These are phyloP conservation scores for Lactarius akahatsu DNA, from an alignment of 768 basidiomycete species.

Conservation along the genomic window DNA sequence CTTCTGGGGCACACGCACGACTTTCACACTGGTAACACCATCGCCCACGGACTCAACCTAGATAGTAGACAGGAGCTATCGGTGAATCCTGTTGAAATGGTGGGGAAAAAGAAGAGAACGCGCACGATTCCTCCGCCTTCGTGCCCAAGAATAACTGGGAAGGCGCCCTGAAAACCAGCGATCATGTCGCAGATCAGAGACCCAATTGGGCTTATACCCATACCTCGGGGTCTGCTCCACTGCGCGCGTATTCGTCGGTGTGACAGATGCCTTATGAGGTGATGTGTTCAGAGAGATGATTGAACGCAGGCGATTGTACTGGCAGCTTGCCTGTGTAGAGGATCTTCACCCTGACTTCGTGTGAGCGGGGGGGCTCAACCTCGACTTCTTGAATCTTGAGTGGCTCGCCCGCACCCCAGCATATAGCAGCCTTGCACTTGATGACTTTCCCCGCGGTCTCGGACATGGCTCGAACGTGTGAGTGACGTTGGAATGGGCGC, in stretches of 20 bases:
- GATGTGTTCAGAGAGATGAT: background rate
- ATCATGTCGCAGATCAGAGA: slow-evolving; percentile 20
- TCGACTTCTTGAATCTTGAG: slow-evolving; percentile 90
- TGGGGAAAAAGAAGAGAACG: slow-evolving; percentile 17
- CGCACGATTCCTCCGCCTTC: slow-evolving; percentile 90
- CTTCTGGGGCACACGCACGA: slow-evolving; percentile 39
- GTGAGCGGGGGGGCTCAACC: slow-evolving; percentile 84
- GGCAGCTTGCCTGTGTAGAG: slow-evolving; percentile 73
- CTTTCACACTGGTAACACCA: slow-evolving; percentile 79
- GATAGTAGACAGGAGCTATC: slow-evolving; percentile 33
- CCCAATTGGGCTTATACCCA: background rate
- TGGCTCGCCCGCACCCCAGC: slow-evolving; percentile 89
- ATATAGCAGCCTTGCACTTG: slow-evolving; percentile 90
- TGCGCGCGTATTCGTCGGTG: slow-evolving; percentile 96
- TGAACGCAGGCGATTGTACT: background rate
- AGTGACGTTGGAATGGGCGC: too few species aligned
- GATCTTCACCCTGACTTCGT: slow-evolving; percentile 93
- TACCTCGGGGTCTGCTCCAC: slow-evolving; percentile 94
- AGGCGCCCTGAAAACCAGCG: slow-evolving; percentile 57
- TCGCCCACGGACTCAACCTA: slow-evolving; percentile 98
- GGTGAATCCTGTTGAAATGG: slow-evolving; percentile 1
- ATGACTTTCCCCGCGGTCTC: slow-evolving; percentile 72
- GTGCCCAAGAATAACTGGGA: slow-evolving; percentile 92
- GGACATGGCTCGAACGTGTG: slow-evolving; percentile 51
- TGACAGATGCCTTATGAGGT: slow-evolving; percentile 80